Base-by-base conservation (phyloP, 108 stramenopile species). In the Fragilariopsis cylindrus region DNA sequence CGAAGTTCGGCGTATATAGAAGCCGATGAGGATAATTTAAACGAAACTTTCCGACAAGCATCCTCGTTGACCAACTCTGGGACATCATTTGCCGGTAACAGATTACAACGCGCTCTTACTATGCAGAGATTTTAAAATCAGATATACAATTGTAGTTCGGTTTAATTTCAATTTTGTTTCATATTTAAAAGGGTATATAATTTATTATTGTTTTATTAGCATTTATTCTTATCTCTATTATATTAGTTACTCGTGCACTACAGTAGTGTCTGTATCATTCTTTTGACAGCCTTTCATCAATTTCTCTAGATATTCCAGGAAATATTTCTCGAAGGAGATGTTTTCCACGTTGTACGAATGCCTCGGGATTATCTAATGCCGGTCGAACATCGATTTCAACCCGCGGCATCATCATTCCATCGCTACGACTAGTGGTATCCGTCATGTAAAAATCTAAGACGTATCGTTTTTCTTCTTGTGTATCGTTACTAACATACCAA, bases 381-480 rank as follows among this genome's bases (percentile, higher is more conserved):
- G 96, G 96, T 19, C 98, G 81, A 5, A 94, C 98, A 76, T 98
- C 98, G 65, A 98, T 81, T 65, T 95, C 79, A 58, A 80, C 79
- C 30, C 57, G 40, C 5, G 79, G 79, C 44, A 79, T 15, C 21
- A 12, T 30, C 65, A 46, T 67, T 11, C 15, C 52, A 11, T 11
- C 11, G 9, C 72, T 72, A 13, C 65, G 40, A 19, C 48, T 21
- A 39, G 11, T 12, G 66, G 79, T 74, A 48, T 86, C 78, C 13
- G 87, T 88, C 75, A 93, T 84, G 79, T 97, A 97, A 77, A 95
- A 97, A 82, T 99, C 97, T 80, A 99, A 93, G 41, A 99, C 96
- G 81, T 99, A 99, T 66, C 98, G 89, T 66, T 87, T 76, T 7
- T 75, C 88, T 30, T 60, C 58, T 6, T 21, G 58, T 21, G 16